phyloP scores from a whole-genome alignment of 768 basidiomycete genomes.

The Lyophyllum shimeji region DNA sequence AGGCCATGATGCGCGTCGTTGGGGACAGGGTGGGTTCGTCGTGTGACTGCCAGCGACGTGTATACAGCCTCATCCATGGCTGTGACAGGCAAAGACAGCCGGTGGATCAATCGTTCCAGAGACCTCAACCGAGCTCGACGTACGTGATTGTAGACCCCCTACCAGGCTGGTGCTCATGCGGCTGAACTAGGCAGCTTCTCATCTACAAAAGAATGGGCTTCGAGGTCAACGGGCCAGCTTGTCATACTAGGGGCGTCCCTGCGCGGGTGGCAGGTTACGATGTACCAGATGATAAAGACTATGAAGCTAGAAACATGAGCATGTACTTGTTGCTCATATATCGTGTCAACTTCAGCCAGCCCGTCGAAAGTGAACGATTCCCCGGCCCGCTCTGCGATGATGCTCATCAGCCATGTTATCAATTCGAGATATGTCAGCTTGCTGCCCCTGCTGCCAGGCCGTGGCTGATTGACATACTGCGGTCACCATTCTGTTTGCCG shows the following conservation, averaged over 20 bases:
- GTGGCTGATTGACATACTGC: neutral
- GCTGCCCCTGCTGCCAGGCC: no score
- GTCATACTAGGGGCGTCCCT: conserved; percentile 2
- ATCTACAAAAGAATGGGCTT: conserved; percentile 18
- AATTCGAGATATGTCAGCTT: no score
- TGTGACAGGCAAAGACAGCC: conserved; percentile 19
- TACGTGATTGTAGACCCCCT: conserved; percentile 9
- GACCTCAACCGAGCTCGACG: conserved; percentile 27
- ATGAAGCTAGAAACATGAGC: no score
- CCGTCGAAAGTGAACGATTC: neutral
- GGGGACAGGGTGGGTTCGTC: conserved; percentile 21
- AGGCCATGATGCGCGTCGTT: conserved; percentile 21
- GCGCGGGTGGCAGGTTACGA: conserved; percentile 4
- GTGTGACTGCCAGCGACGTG: neutral
- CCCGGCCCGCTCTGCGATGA: no score
- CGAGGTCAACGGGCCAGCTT: conserved; percentile 14
- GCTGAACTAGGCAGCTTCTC: conserved; percentile 17
- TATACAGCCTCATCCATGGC: neutral
- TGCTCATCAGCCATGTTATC: no score
- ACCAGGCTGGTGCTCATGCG: conserved; percentile 11
- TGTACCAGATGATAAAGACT: conserved; percentile 21
- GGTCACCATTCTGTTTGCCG: neutral
- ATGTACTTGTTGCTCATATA: no score
- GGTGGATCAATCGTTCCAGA: conserved; percentile 22
- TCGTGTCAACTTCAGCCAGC: no score